Conservation (phyloP, 2,329 filamentous ascomycete genomes). For the Periconia macrospinosa region DNA sequence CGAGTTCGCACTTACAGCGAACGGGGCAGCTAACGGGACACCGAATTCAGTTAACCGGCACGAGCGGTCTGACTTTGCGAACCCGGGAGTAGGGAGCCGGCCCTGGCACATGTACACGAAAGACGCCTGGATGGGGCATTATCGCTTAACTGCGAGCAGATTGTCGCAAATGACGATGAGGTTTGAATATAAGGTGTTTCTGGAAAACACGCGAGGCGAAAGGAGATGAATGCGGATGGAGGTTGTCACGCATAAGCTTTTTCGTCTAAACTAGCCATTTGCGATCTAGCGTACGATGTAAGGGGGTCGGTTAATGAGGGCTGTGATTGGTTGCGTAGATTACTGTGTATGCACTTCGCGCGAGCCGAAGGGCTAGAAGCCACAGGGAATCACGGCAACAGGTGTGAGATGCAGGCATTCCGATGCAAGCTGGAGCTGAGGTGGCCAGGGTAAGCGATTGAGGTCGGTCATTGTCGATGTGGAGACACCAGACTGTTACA, state of each 20-base stretch:
- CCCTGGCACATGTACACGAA: too few species aligned
- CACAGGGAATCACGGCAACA: not conserved
- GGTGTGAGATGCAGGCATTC: not conserved
- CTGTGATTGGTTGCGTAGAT: conserved; percentile 26
- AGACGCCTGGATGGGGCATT: not conserved
- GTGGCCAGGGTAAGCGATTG: not conserved
- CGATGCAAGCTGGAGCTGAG: not conserved
- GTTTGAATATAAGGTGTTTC: not conserved
- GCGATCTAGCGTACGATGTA: conserved; percentile 21
- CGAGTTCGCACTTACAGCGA: not conserved
- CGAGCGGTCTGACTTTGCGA: too few species aligned
- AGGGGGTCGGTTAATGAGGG: conserved; percentile 20
- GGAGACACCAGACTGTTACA: too few species aligned
- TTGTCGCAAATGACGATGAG: not conserved
- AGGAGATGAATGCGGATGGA: too few species aligned
- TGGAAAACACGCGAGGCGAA: not conserved
- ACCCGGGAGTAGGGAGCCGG: too few species aligned
- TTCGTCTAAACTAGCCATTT: conserved; percentile 35
- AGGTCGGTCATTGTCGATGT: not conserved
- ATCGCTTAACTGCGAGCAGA: not conserved
- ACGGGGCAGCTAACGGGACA: too few species aligned
- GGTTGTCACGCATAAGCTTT: not conserved
- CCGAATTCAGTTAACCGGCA: not conserved
- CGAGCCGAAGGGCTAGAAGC: not conserved
- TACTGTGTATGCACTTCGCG: not conserved